Evolutionary conservation across 768 basidiomycete genomes (phyloP), one percentile per base, ranked within the genome.

Genomic region (Lentinus brumalis): DNA sequence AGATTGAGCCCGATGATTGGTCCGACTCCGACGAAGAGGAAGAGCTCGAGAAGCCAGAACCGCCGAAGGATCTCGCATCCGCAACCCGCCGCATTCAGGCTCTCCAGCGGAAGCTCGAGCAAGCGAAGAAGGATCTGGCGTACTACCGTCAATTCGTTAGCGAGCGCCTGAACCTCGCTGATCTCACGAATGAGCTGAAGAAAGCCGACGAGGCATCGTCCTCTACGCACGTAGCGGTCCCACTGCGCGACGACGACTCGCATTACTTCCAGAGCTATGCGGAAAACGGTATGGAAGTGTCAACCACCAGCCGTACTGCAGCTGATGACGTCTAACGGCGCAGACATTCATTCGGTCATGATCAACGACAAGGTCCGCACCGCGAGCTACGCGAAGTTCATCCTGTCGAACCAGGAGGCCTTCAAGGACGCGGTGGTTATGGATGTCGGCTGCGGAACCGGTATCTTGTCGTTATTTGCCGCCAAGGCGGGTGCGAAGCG

Each of bases 331-430:
- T 21, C 4, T 2, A 44, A 4, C 35, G 14, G 12, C 32, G 14
- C 69, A 95, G 94, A 97, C 65, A 96, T 97, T 52, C 96, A 98
- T 71, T 91, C 94, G 32, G 84, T 94, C 62, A 98, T 98, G 96
- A 91, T 98, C 59, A 90, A 93, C 69, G 96, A 98, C 71, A 89
- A 89, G 78, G 92, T 96, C 50, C 84, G 96, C 56, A 98, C 96
- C 2, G 87, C 95, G 26, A 88, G 94, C 1, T 98, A 98, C 72
- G 94, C 93, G 11, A 83, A 89, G 18, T 98, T 92, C 75, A 96
- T 98, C 72, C 78, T 96, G 30, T 86, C 83, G 6, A 95, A 89
- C 71, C 89, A 94, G 0, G 71, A 79, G 6, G 75, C 95, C 12
- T 97, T 98, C 79, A 83, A 84, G 57, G 91, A 88, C 64, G 91